Evolutionary conservation across 257 asterid species (phyloP).

Genomic region (Solanum clarkiae): DNA sequence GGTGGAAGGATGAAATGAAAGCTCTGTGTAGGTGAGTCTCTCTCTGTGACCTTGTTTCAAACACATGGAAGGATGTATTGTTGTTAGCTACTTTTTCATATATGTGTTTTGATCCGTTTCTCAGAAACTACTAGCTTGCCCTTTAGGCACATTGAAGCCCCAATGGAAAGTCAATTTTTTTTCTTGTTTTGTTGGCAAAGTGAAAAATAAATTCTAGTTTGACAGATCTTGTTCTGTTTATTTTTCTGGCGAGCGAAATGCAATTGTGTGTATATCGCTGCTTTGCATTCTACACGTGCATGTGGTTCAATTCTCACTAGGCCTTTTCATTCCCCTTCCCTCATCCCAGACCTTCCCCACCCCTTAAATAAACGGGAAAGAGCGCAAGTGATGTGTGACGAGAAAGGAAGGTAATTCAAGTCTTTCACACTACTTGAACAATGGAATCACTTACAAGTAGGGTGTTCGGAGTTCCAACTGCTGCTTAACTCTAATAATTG

Average conservation of each 20-base stretch:
- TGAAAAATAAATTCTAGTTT: not conserved
- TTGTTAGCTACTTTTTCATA: not conserved
- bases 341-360: not conserved
- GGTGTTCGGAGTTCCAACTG: not conserved
- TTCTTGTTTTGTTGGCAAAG: not conserved
- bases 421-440: not conserved
- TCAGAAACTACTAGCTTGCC: not conserved
- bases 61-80: not conserved
- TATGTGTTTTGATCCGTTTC: not conserved
- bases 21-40: conserved; percentile 41
- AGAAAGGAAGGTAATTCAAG: not conserved
- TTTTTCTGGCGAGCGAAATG: not conserved
- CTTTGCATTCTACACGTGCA: not conserved
- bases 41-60: not conserved
- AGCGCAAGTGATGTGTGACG: not conserved
- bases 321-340: not conserved
- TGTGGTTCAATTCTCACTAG: not conserved
- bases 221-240: not conserved
- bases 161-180: not conserved
- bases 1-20: conserved; percentile 65
- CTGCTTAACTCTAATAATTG: not conserved
- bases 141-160: not conserved
- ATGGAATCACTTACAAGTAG: not conserved
- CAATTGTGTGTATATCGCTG: not conserved
- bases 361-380: not conserved